Evolutionary conservation across 1,284 basidiomycete genomes (phyloP).

Genomic region (Phylloboletellus chloephorus): DNA sequence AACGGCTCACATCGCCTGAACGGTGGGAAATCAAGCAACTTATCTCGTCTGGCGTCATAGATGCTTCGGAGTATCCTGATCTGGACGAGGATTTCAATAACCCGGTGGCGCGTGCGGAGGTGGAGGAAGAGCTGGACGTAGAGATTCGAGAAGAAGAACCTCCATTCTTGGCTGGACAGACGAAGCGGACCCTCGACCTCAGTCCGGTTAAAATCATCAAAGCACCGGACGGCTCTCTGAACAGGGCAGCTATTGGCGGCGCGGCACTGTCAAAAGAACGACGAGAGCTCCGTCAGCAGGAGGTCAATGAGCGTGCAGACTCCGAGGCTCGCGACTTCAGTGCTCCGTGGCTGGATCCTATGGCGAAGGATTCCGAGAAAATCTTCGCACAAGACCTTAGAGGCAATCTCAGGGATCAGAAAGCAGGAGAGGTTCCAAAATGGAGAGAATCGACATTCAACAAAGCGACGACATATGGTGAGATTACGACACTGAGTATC

Average conservation of each 20-base stretch:
- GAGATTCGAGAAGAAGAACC: slow-evolving; percentile 97
- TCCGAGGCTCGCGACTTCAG: slow-evolving; percentile 91
- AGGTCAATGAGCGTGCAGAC: slow-evolving; percentile 91
- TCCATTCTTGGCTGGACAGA: slow-evolving; percentile 93
- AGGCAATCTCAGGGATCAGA: slow-evolving; percentile 78
- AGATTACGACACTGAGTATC: slow-evolving; percentile 86
- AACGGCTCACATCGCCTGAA: slow-evolving; percentile 93
- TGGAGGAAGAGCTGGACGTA: slow-evolving; percentile 95
- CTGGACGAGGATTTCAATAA: slow-evolving; percentile 87
- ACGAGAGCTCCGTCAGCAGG: slow-evolving; percentile 89
- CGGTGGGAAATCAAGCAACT: slow-evolving; percentile 99
- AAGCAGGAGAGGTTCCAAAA: slow-evolving; percentile 75
- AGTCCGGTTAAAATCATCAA: slow-evolving; percentile 98
- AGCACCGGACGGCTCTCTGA: slow-evolving; percentile 91
- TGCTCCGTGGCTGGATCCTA: slow-evolving; percentile 96
- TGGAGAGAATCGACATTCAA: slow-evolving; percentile 95
- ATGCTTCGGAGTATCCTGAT: slow-evolving; percentile 94
- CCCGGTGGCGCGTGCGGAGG: slow-evolving; percentile 74
- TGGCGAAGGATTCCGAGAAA: slow-evolving; percentile 84
- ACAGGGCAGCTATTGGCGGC: slow-evolving; percentile 91
- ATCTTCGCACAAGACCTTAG: slow-evolving; percentile 93
- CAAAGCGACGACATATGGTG: slow-evolving; percentile 95
- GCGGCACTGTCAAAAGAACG: slow-evolving; percentile 93
- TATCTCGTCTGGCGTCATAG: slow-evolving; percentile 91
- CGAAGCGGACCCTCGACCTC: slow-evolving; percentile 89